Percentiles rank a stretch among this genome's conserved stretches.
Conservation (phyloP, 148 eudicot genomes). For the Simmondsia chinensis region DNA sequence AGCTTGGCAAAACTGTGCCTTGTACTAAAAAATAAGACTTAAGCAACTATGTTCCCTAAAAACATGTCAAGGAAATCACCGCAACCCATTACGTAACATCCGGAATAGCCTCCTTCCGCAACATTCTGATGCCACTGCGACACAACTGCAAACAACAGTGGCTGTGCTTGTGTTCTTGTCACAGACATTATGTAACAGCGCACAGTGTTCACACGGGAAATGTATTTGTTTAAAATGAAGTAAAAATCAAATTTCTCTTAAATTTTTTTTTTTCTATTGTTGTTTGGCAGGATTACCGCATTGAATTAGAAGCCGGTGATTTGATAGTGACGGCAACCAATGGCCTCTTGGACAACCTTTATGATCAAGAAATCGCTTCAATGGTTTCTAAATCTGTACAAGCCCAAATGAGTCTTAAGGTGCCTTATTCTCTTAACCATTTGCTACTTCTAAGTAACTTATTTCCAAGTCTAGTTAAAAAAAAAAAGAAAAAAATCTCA, state of each 20-base stretch:
- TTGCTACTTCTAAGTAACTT: not conserved
- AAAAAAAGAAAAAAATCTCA: no score
- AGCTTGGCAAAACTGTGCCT: no score
- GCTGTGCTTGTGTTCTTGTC: no score
- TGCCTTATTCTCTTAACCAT: constrained; percentile 7
- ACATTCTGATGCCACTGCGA: no score
- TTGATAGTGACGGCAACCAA: constrained; percentile 70
- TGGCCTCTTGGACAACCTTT: constrained; percentile 84
- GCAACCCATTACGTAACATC: no score
- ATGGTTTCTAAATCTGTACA: constrained; percentile 36
- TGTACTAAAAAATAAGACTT: no score
- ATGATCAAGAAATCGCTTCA: constrained; percentile 59
- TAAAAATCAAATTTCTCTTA: not conserved
- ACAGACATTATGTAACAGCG: no score
- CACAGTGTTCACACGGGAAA: no score
- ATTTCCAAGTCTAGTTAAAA: not conserved
- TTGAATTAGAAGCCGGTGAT: constrained; percentile 66
- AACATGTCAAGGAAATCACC: no score
- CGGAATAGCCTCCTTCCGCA: no score
- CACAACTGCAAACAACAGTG: no score
- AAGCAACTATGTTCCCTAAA: no score
- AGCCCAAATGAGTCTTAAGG: constrained; percentile 45
- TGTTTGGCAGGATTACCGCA: constrained; percentile 53
- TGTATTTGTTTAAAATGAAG: not conserved
- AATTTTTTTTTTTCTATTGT: constrained; percentile 1